Base-by-base conservation (phyloP, 192 early-diverging fungal genomes). In the Coemansia sp. region DNA sequence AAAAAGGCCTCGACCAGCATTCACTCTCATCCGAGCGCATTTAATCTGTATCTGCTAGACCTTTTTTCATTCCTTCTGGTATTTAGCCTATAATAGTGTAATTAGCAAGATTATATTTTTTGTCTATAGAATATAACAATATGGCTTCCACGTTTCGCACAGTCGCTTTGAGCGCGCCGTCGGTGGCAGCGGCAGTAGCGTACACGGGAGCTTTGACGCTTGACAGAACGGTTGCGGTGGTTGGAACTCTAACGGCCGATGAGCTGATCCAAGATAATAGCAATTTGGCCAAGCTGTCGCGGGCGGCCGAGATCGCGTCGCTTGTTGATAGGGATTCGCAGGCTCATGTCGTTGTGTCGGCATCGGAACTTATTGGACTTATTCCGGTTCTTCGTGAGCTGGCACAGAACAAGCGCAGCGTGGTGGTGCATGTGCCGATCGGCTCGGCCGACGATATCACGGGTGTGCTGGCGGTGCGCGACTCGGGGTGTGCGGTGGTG, bases 401-500 rank as follows among this genome's bases (percentile, higher is more conserved):
- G 28, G 65, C 65, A 21, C 71, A 62, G 65, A 57, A 51, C 21
- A 65, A 60, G 58, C 57, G 42, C 10, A 9, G 60, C 0, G 57
- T 80, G 14, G 71, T 72, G 3, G n/a, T 80, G 44, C 77, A 80
- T 11, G 77, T 80, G 4, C 50, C 71, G 4, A 51, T 68, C 1
- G 19, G 20, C 14, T 62, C 77, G 3, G 73, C 73, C 3, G 59
- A 48, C 19, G 73, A 81, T 62, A 19, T 84, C 58, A 62, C 88
- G 28, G 74, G 87, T 54, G 82, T 93, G 38, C 83, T 91, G 72
- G 85, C 87, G 14, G 86, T 92, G 17, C 87, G 90, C 52, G 86
- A 88, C 64, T 82, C 87, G 51, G 94, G 94, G 11, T 90, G 90
- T 49, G 90, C 87, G 6, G 55, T 96, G 49, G 65, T 97, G 55